These are phyloP conservation scores for Picea sitchensis DNA, from an alignment of 75 land plant species.

Conservation along the genomic window DNA sequence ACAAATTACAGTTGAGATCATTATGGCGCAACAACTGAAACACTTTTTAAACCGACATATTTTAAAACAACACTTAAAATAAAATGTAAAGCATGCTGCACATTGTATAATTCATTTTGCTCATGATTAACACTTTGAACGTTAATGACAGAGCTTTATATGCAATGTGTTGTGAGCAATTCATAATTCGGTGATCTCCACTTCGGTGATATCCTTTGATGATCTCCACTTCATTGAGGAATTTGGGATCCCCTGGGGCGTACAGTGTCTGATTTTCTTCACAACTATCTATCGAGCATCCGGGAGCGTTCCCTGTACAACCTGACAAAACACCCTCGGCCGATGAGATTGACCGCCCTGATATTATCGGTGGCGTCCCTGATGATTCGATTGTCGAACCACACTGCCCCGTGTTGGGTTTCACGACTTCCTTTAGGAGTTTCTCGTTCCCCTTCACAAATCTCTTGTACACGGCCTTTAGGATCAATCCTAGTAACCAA, in stretches of 20 bases:
- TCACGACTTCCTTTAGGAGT: neutral
- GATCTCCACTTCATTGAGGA: too few relatives aligned
- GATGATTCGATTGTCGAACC: slow-evolving; percentile 23
- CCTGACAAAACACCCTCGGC: slow-evolving; percentile 19
- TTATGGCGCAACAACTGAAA: too few relatives aligned
- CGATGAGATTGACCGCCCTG: slow-evolving; percentile 46
- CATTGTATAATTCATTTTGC: too few relatives aligned
- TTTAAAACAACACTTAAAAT: too few relatives aligned
- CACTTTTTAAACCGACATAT: too few relatives aligned
- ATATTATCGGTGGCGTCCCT: slow-evolving; percentile 33
- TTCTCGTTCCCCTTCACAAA: slow-evolving; percentile 8
- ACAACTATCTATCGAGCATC: slow-evolving; percentile 53
- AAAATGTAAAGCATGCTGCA: too few relatives aligned
- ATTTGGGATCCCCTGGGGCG: slow-evolving; percentile 41
- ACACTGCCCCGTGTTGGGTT: slow-evolving; percentile 44
- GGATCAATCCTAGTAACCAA: slow-evolving; percentile 6
- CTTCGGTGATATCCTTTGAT: too few relatives aligned
- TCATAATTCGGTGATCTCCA: too few relatives aligned
- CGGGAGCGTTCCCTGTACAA: slow-evolving; percentile 56
- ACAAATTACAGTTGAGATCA: too few relatives aligned
- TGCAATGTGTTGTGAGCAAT: too few relatives aligned
- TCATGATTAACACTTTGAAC: too few relatives aligned
- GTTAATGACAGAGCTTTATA: too few relatives aligned
- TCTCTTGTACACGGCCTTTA: slow-evolving; percentile 6
- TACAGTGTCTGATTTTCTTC: slow-evolving; percentile 59